A percentile compares a stretch with the other conserved stretches of the same genome.
These are phyloP conservation scores for Zygosaccharomyces rouxii DNA, from an alignment of 805 yeast genomes.

Conservation along the genomic window DNA sequence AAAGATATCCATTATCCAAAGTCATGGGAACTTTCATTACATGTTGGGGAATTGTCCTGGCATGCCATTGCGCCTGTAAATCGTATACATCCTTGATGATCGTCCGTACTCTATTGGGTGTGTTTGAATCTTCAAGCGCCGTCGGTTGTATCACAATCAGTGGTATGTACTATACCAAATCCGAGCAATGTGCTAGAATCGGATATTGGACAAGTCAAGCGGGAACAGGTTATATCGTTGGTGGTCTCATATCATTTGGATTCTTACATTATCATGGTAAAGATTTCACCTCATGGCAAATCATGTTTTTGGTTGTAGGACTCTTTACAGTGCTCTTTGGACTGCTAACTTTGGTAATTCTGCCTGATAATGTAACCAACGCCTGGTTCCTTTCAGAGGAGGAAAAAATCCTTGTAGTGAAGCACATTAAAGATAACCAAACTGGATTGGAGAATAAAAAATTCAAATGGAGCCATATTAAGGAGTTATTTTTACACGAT, in stretches of 20 bases:
- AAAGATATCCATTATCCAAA: conserved; percentile 51
- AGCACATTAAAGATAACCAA: conserved; percentile 45
- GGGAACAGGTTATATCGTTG: conserved; percentile 45
- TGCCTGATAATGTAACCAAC: conserved; percentile 48
- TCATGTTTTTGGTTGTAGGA: conserved; percentile 55
- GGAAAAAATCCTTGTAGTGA: conserved; percentile 44
- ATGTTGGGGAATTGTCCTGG: conserved; percentile 51
- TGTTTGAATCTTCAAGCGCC: conserved; percentile 52
- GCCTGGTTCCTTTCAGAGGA: conserved; percentile 39
- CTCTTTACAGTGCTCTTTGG: conserved; percentile 50
- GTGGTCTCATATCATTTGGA: conserved; percentile 46
- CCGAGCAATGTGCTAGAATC: conserved; percentile 49
- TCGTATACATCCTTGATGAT: conserved; percentile 52
- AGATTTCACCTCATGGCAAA: conserved; percentile 53
- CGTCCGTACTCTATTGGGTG: conserved; percentile 49
- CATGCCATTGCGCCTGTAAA: conserved; percentile 49
- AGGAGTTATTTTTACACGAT: conserved; percentile 44
- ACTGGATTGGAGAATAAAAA: conserved; percentile 49
- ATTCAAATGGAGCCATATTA: conserved; percentile 43
- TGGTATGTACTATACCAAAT: conserved; percentile 57
- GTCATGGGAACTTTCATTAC: conserved; percentile 44
- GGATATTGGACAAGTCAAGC: conserved; percentile 58
- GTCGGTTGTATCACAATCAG: conserved; percentile 55
- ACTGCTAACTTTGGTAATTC: conserved; percentile 36
- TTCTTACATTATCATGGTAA: conserved; percentile 48